A percentile compares a stretch with the other conserved stretches of the same genome.
Evolutionary conservation across 352 stramenopile species (phyloP).

Genomic region (Globisporangium orthogonon): DNA sequence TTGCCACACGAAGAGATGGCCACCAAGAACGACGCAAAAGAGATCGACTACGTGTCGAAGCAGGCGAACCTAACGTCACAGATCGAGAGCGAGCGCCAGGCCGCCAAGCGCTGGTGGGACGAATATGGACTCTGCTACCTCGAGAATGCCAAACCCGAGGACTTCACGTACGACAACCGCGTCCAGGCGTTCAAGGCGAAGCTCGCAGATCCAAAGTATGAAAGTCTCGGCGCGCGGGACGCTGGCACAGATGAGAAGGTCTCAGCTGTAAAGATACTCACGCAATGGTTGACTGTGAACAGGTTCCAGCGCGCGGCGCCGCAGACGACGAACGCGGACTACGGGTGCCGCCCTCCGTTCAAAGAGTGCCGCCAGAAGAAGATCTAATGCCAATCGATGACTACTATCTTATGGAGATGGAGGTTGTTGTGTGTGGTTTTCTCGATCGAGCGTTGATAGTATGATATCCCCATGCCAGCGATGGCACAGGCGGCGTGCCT

Average conservation of each 20-base stretch:
- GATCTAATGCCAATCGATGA: slow-evolving; percentile 13
- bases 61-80: slow-evolving; percentile 77
- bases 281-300: not conserved
- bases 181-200: slow-evolving; percentile 67
- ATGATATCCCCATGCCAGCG: no score
- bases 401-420: no score
- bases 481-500: no score
- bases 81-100: slow-evolving; percentile 75
- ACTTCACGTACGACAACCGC: slow-evolving; percentile 80
- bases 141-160: slow-evolving; percentile 66
- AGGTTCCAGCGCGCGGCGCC: slow-evolving; percentile 50
- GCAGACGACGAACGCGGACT: slow-evolving; percentile 58
- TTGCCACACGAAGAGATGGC: slow-evolving; percentile 17
- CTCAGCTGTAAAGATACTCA: not conserved
- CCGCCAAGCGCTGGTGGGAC: slow-evolving; percentile 77
- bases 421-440: no score
- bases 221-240: not conserved
- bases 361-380: slow-evolving; percentile 70
- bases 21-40: slow-evolving; percentile 49
- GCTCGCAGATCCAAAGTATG: slow-evolving; percentile 49
- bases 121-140: slow-evolving; percentile 78
- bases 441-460: no score
- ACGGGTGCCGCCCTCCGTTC: slow-evolving; percentile 62
- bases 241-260: not conserved
- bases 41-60: slow-evolving; percentile 81